Conservation (phyloP, 208 protist species). For the Trypanosoma avium region DNA sequence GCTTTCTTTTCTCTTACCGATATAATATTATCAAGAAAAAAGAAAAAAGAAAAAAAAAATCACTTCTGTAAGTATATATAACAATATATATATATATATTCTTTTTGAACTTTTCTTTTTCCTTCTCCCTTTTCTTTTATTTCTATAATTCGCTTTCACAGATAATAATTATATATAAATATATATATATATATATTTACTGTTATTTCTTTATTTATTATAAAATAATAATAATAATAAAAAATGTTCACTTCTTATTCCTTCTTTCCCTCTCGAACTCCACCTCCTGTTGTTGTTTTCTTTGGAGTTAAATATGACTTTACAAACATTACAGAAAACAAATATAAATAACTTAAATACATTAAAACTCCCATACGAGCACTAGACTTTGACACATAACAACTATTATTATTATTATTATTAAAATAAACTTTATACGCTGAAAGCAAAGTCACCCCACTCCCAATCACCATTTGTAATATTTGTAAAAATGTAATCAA, state of each 20-base stretch:
- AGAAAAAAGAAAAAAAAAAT: too few relatives aligned
- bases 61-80: neutral
- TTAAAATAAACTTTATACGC: conserved; percentile 49
- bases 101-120: neutral
- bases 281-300: neutral
- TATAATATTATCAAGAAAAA: too few relatives aligned
- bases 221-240: conserved; percentile 3
- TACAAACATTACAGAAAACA: conserved; percentile 88
- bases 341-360: conserved; percentile 91
- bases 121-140: neutral
- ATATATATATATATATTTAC: conserved; percentile 4
- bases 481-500: conserved; percentile 88
- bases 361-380: conserved; percentile 73
- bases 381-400: conserved; percentile 43
- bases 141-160: neutral
- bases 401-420: neutral
- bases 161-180: neutral
- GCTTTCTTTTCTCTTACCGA: too few relatives aligned
- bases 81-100: neutral
- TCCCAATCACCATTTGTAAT: conserved; percentile 92
- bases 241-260: neutral
- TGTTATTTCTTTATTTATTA: conserved; percentile 8
- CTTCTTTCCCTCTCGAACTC: neutral
- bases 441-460: conserved; percentile 62
- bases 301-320: conserved; percentile 64